Evolutionary conservation across 768 basidiomycete genomes (phyloP), one percentile per base, ranked within the genome.

Genomic region (Tylopilus rubrobrunneus): DNA sequence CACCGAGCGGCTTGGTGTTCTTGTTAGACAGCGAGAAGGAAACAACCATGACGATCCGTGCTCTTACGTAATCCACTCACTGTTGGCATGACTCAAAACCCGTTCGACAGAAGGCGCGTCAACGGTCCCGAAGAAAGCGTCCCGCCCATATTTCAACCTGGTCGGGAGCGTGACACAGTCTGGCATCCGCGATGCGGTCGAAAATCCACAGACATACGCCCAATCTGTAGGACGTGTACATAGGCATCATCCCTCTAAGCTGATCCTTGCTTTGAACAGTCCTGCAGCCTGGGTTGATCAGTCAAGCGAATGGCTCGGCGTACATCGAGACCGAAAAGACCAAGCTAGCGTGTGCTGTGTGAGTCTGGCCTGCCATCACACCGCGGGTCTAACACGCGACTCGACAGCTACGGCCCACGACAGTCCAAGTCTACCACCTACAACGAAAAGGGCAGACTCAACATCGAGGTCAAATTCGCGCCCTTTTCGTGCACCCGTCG

Each of bases 341-440:
- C 0, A 99, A 99, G 74, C 84, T 99, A 58, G 94, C 93, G 5
- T 97, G 93, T 67, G 93, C 97, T 40, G 91, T 98, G 95, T 98
- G 62, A 64, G 89, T 80, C 28, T 19, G 27, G 3, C 25, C 44
- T 3, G 11, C 23, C 52, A 7, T n/a, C 17, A 21, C 28, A 11
- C 29, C 40, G 10, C 50, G 55, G 40, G 21, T 39, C 42, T 49
- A 11, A 47, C 43, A 10, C 51, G n/a, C 53, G 55, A 17, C 52
- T 48, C 39, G 21, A 21, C 56, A 91, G 89, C 25, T 92, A 92
- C 70, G 88, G 91, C 5, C 91, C 91, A 19, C 84, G 91, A 52
- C 91, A 92, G 64, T 85, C 87, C 28, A 92, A 88, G 76, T 88
- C 80, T 49, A 76, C 78, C 14, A 71, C 82, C 4, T 99, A 95